phyloP scores from a whole-genome alignment of 2,329 filamentous ascomycete genomes.

The Escovopsis sp. region DNA sequence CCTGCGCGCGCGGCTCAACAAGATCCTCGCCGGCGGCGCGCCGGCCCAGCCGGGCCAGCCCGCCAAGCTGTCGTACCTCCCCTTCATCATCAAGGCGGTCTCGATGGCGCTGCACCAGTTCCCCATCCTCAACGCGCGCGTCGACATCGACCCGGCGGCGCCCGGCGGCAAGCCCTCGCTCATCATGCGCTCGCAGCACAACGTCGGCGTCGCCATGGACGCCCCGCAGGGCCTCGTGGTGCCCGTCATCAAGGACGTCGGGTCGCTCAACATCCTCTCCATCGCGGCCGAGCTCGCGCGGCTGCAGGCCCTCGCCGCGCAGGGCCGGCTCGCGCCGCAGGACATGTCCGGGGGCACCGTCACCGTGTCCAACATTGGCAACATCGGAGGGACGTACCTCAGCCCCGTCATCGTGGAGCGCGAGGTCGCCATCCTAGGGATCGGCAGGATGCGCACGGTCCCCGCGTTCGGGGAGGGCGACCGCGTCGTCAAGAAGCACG shows the following conservation, averaged over 20 bases:
- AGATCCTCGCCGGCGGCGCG: conserved; percentile 27
- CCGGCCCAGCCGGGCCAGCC: conserved; percentile 32
- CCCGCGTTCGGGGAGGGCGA: conserved; percentile 57
- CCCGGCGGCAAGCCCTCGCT: conserved; percentile 50
- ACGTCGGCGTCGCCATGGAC: conserved; percentile 93
- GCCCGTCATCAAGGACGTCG: conserved; percentile 79
- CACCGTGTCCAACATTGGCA: conserved; percentile 93
- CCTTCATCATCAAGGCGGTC: conserved; percentile 91
- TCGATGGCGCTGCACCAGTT: conserved; percentile 71
- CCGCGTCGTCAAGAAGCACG: conserved; percentile 56
- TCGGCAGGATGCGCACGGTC: conserved; percentile 66
- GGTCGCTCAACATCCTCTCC: conserved; percentile 56
- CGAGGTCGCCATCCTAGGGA: conserved; percentile 82
- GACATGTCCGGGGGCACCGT: conserved; percentile 83
- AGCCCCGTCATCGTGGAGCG: conserved; percentile 80
- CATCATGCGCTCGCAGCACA: conserved; percentile 69
- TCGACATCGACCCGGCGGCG: conserved; percentile 40
- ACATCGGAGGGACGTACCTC: conserved; percentile 83
- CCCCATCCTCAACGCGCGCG: conserved; percentile 74
- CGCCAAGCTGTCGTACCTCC: conserved; percentile 71
- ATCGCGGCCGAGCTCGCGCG: conserved; percentile 64
- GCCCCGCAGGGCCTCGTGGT: conserved; percentile 79
- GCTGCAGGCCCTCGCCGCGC: conserved; percentile 56
- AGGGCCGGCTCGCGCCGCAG: conserved; percentile 57
- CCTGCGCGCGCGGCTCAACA: conserved; percentile 63